Evolutionary conservation across 2,329 filamentous ascomycete genomes (phyloP), one percentile per base, ranked within the genome.

Genomic region (Microsporum ferrugineum): DNA sequence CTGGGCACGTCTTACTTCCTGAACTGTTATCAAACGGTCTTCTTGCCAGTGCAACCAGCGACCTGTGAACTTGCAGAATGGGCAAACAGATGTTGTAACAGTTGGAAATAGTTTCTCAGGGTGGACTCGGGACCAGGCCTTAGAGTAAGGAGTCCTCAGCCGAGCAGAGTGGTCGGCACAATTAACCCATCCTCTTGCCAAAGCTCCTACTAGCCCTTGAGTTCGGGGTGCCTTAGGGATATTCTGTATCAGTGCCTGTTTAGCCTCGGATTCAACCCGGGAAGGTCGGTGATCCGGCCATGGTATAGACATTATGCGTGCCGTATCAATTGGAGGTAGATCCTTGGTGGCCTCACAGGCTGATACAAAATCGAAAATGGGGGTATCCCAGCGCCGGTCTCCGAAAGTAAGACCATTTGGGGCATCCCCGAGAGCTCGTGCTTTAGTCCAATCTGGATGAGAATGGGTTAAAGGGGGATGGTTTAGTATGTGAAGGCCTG

Each of bases 1-100:
- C 70, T 94, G 89, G 0, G 84, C 86, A 1, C 87, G 77, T 1
- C 86, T 75, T 0, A 79, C 82, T 70, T 94, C 89, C 75, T 86
- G 78, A 1, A 92, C 71, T 0, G 80, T 85, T 0, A 89, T 66
- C 0, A 80, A 72, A 0, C 89, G 78, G 17, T 81, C 74, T 64
- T 91, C 79, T 0, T 76, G 68, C 83, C 86, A 91, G 69, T 94
- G 89, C 5, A 89, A 65, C 0, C 75, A 68, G 0, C 74, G 71
- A 0, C 87, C 84, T 1, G 76, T 74, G 7, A 83, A 81, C 0
- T 78, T 75, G 67, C 90, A 86, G 0, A 76, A 73, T 0, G 81
- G 77, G 0, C 67, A 66, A 27, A 79, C 71, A 0, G 23, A 62
- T 0, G 88, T 90, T 0, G 83, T 80, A 2, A 94, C 76, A 0